Evolutionary conservation across 106 monocot species (phyloP).

Genomic region (Xerophyta viscosa): DNA sequence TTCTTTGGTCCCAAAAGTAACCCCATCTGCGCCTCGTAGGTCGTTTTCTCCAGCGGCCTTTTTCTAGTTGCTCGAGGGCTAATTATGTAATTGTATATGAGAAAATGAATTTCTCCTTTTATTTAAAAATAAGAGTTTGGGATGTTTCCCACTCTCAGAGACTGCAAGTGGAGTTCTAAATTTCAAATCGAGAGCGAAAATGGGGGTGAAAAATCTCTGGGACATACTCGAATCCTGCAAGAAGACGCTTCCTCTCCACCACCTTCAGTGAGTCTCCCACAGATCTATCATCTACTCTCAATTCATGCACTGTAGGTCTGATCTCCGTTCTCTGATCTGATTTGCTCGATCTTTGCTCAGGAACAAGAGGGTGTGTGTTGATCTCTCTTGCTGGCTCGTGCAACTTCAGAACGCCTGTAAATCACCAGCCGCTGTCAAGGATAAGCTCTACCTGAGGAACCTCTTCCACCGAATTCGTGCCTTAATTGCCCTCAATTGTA

Average conservation of each 20-base stretch:
- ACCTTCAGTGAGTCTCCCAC: conserved; percentile 59
- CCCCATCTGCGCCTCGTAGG: no score
- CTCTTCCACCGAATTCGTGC: conserved; percentile 79
- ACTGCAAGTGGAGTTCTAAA: no score
- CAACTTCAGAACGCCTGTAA: conserved; percentile 50
- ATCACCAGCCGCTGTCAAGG: conserved; percentile 28
- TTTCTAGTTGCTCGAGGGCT: no score
- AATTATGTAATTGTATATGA: no score
- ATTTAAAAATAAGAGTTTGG: no score
- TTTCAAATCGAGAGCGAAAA: no score
- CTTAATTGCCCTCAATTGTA: conserved; percentile 83
- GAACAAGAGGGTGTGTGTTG: conserved; percentile 90
- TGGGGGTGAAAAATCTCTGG: conserved; percentile 96
- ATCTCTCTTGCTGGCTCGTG: conserved; percentile 89
- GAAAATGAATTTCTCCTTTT: no score
- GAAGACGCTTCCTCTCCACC: conserved; percentile 84
- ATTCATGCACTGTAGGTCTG: background rate
- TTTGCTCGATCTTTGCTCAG: conserved; percentile 19
- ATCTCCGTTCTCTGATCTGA: background rate
- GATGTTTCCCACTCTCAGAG: no score
- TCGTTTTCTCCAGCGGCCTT: no score
- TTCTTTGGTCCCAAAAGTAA: no score
- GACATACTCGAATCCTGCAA: conserved; percentile 96
- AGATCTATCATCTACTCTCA: background rate
- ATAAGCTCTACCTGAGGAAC: conserved; percentile 67